Conservation (phyloP, 495 filamentous ascomycete genomes). For the Aspergillus cristatus region DNA sequence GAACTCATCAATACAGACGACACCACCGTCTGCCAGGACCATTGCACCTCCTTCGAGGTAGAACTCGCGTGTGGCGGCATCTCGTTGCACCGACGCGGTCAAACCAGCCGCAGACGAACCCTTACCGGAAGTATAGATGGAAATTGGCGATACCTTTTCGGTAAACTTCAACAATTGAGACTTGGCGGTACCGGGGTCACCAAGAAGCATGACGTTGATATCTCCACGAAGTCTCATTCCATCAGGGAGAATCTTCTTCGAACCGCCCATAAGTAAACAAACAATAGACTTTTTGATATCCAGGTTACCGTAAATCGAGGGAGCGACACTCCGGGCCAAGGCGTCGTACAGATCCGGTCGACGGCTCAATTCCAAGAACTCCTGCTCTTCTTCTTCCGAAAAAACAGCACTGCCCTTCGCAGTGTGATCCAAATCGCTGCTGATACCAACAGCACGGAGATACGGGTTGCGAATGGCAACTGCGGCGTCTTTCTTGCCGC, state of each 20-base stretch:
- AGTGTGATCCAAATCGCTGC: conserved; percentile 80
- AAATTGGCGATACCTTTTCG: conserved; percentile 91
- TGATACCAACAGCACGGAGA: conserved; percentile 87
- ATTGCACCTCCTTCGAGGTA: conserved; percentile 98
- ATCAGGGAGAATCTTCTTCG: conserved; percentile 96
- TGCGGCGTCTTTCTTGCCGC: conserved; percentile 72
- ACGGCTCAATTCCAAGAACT: conserved; percentile 88
- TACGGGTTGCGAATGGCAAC: conserved; percentile 96
- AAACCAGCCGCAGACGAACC: conserved; percentile 97
- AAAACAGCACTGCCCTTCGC: conserved; percentile 80
- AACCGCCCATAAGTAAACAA: conserved; percentile 88
- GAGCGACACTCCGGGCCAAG: conserved; percentile 88
- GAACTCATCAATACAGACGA: conserved; percentile 99
- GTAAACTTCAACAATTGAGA: conserved; percentile 97
- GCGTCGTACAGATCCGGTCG: conserved; percentile 85
- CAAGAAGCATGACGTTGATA: conserved; percentile 94
- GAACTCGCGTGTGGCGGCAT: conserved; percentile 86
- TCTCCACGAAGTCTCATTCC: conserved; percentile 98
- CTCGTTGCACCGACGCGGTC: conserved; percentile 93
- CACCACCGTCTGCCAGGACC: conserved; percentile 95
- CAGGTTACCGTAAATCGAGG: conserved; percentile 91
- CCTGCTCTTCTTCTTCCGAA: conserved; percentile 93
- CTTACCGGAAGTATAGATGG: conserved; percentile 98
- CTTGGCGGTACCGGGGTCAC: conserved; percentile 97
- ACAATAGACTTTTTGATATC: conserved; percentile 99